A percentile compares a stretch with the other conserved stretches of the same genome.
Evolutionary conservation across 2,329 filamentous ascomycete genomes (phyloP).

Genomic region (Sphaerulina musiva): DNA sequence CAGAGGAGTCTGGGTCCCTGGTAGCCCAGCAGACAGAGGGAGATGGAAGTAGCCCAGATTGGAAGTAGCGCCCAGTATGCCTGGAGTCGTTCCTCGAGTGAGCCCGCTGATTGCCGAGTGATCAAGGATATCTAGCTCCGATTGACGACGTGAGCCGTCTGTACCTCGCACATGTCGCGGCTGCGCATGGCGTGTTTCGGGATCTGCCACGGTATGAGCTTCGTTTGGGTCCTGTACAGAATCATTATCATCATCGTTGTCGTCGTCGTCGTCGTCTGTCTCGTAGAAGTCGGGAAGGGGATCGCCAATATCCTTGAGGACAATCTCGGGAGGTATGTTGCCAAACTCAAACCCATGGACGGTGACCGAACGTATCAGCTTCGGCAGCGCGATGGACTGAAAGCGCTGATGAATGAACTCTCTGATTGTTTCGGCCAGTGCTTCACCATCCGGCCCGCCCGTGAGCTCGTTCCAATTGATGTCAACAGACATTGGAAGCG

Average conservation of each 20-base stretch:
- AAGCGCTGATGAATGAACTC: constrained; percentile 94
- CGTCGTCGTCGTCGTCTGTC: constrained; percentile 50
- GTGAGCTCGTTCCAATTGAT: constrained; percentile 94
- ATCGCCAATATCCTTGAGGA: constrained; percentile 95
- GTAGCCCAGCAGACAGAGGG: constrained; percentile 63
- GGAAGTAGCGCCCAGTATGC: constrained; percentile 62
- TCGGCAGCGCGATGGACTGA: constrained; percentile 80
- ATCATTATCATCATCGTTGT: constrained; percentile 48
- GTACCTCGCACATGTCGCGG: constrained; percentile 11
- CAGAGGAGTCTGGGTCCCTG: constrained; percentile 70
- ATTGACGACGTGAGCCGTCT: constrained; percentile 16
- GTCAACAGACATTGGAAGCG: constrained; percentile 83
- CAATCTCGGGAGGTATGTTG: constrained; percentile 70
- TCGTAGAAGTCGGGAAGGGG: constrained; percentile 96
- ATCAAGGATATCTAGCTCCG: constrained; percentile 18
- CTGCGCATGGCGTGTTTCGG: constrained; percentile 8
- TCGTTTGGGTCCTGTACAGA: constrained; percentile 44
- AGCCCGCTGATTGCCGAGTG: constrained; percentile 32
- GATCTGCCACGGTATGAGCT: constrained; percentile 3
- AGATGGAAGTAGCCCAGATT: constrained; percentile 79
- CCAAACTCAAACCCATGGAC: constrained; percentile 95
- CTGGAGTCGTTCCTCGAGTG: constrained; percentile 47
- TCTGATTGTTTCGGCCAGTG: constrained; percentile 77
- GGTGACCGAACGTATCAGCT: constrained; percentile 93
- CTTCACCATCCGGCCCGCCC: constrained; percentile 76